A percentile compares a stretch with the other conserved stretches of the same genome.
These are phyloP conservation scores for Fusarium praegraminearum DNA, from an alignment of 2,329 filamentous ascomycete species.

Conservation along the genomic window DNA sequence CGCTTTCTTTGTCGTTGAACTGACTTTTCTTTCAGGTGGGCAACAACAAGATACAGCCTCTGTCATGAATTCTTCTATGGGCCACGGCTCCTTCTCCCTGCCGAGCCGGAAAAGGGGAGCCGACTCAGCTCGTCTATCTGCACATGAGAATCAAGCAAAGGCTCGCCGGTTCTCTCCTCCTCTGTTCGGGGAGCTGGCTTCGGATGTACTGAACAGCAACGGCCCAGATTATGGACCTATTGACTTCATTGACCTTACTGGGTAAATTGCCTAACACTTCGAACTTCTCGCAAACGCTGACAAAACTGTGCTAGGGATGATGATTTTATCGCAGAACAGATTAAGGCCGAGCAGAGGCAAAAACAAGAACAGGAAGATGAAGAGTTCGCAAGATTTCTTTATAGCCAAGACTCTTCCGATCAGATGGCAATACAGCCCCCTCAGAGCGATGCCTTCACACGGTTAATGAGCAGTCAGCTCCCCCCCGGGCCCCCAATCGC, in stretches of 20 bases:
- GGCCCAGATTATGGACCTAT: constrained; percentile 36
- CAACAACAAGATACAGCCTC: constrained; percentile 7
- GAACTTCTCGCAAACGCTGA: constrained; percentile 4
- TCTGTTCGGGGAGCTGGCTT: constrained; percentile 17
- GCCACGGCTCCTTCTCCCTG: constrained; percentile 30
- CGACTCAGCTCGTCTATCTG: constrained; percentile 35
- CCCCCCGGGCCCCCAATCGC: constrained; percentile 16
- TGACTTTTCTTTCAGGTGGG: constrained; percentile 30
- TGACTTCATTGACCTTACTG: constrained; percentile 58
- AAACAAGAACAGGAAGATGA: constrained; percentile 48
- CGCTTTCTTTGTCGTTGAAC: constrained; percentile 1
- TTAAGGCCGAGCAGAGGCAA: constrained; percentile 51
- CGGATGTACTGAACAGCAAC: constrained; percentile 5
- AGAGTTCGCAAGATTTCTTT: constrained; percentile 48
- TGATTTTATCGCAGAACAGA: constrained; percentile 51
- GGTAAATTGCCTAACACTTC: constrained; percentile 45
- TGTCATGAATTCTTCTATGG: constrained; percentile 42
- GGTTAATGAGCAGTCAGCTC: constrained; percentile 49
- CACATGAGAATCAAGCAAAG: constrained; percentile 45
- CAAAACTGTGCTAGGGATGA: constrained; percentile 42
- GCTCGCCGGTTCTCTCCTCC: constrained; percentile 51
- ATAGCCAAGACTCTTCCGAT: constrained; percentile 37
- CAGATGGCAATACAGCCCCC: constrained; percentile 7
- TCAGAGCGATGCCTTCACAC: constrained; percentile 44
- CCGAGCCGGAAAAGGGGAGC: constrained; percentile 50